Base-by-base conservation (phyloP, 352 stramenopile species). In the Pythium chondricola region DNA sequence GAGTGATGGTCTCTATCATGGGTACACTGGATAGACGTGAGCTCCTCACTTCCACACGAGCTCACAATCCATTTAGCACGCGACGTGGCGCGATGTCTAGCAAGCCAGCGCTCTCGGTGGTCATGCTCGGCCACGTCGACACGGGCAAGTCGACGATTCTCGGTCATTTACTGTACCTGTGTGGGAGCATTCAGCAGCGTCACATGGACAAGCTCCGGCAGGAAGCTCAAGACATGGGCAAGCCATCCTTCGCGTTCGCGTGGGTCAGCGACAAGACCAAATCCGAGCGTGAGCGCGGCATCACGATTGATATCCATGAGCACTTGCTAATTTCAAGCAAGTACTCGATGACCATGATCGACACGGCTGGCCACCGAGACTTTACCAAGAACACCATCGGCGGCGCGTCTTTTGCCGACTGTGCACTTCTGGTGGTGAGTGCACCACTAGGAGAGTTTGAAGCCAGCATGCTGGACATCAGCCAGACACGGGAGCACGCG, bases 361-460 rank as follows among this genome's bases (percentile, higher is more conserved):
- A 99, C 78, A 80, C 91, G 29, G 96, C 96, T n/a, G 96, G 95
- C n/a, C 93, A 99, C 77, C 73, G 85, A 58, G 88, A 98, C 71
- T 99, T 98, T 70, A 98, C 98, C 65, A 98, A 98, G 86, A 99
- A 99, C 71, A 98, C 98, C 93, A 98, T 99, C 65, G 97, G 88
- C 22, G 95, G 96, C 32, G 97, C 91, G 2, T 96, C 90, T 48
- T 93, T 98, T 71, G 95, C 95, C 17, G 96, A 99, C 79, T 92
- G 95, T 48, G 95, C 95, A 25, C 67, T 99, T 39, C 69, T 99
- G 11, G 82, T 98, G 6, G 83, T 99, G 24, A 83, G 96, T 60
- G 93, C 94, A 13, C 81, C 71, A 26, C 66, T 89, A 32, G 83
- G 82, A 48, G 91, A 89, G 40, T 98, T 98, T 73, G 88, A 98